A percentile compares a stretch with the other conserved stretches of the same genome.
Evolutionary conservation across 192 early-diverging fungal genomes (phyloP).

Genomic region (Backusella psychrophila): DNA sequence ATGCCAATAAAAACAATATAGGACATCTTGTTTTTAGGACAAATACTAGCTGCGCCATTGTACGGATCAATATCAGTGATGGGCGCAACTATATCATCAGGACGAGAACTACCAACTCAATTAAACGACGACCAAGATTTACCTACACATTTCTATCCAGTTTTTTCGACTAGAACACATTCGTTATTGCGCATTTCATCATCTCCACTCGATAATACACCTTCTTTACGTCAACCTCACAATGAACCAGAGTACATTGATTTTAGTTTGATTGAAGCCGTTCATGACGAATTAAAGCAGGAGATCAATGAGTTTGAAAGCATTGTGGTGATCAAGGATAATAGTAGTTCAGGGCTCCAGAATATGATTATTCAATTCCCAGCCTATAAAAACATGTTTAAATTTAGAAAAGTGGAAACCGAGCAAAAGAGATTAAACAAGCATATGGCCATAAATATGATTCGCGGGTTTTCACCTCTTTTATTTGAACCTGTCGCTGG

Average conservation of each 20-base stretch:
- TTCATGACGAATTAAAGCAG: conserved; percentile 3
- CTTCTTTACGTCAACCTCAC: conserved; percentile 15
- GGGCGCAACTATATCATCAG: conserved; percentile 37
- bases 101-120: neutral
- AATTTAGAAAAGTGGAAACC: conserved; percentile 11
- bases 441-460: neutral
- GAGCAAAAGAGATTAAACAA: neutral
- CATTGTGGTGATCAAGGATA: conserved; percentile 37
- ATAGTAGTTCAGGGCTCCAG: conserved; percentile 42
- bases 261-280: conserved; percentile 8
- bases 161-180: conserved; percentile 48
- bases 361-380: conserved; percentile 45
- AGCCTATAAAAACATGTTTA: conserved; percentile 50
- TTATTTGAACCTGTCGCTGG: conserved; percentile 23
- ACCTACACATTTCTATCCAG: conserved; percentile 32
- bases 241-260: conserved; percentile 11
- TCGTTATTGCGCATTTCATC: conserved; percentile 36
- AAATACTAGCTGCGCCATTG: conserved; percentile 41
- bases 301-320: conserved; percentile 4
- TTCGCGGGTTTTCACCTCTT: conserved; percentile 53
- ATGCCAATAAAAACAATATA: conserved; percentile 1
- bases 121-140: conserved; percentile 8
- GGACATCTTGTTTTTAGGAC: conserved; percentile 51
- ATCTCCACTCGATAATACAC: conserved; percentile 6
- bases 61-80: conserved; percentile 40